These are phyloP conservation scores for Pseudopyricularia javanii DNA, from an alignment of 2,329 filamentous ascomycete genomes.

Conservation along the genomic window DNA sequence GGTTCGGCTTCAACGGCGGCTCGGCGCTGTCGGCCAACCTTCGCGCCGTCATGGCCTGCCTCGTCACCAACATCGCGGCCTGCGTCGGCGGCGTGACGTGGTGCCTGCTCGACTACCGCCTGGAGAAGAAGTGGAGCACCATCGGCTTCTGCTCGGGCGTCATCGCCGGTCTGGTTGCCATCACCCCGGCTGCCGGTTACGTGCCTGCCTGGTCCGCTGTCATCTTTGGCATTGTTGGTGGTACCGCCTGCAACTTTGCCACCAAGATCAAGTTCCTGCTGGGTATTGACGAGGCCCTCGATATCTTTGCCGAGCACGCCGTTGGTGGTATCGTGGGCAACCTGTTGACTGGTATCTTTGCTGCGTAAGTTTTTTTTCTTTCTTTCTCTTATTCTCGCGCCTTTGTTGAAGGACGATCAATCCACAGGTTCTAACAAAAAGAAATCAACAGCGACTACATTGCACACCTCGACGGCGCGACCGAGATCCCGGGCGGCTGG, in stretches of 20 bases:
- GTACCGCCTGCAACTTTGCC: constrained; percentile 66
- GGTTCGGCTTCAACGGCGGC: constrained; percentile 91
- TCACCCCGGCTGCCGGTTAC: constrained; percentile 72
- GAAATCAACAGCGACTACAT: constrained; percentile 47
- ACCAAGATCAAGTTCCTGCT: constrained; percentile 71
- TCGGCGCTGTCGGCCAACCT: constrained; percentile 72
- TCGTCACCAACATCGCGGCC: constrained; percentile 77
- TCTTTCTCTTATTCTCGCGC: neutral
- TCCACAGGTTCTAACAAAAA: too few species aligned
- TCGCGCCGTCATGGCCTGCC: constrained; percentile 73
- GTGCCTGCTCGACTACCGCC: constrained; percentile 78
- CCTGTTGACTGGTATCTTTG: constrained; percentile 66
- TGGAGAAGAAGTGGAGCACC: constrained; percentile 85
- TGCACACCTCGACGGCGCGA: constrained; percentile 58
- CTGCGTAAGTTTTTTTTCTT: constrained; percentile 35
- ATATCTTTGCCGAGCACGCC: constrained; percentile 84
- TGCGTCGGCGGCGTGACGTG: constrained; percentile 78
- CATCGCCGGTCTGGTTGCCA: constrained; percentile 74
- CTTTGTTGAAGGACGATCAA: neutral
- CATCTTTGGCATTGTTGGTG: constrained; percentile 46
- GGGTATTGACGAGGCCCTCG: constrained; percentile 75
- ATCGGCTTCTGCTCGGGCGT: constrained; percentile 90
- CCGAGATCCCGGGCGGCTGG: constrained; percentile 50
- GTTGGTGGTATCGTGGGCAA: constrained; percentile 75
- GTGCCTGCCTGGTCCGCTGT: constrained; percentile 54